These are phyloP conservation scores for Gastrolobium bilobum DNA, from an alignment of 306 rosid species.

Conservation along the genomic window DNA sequence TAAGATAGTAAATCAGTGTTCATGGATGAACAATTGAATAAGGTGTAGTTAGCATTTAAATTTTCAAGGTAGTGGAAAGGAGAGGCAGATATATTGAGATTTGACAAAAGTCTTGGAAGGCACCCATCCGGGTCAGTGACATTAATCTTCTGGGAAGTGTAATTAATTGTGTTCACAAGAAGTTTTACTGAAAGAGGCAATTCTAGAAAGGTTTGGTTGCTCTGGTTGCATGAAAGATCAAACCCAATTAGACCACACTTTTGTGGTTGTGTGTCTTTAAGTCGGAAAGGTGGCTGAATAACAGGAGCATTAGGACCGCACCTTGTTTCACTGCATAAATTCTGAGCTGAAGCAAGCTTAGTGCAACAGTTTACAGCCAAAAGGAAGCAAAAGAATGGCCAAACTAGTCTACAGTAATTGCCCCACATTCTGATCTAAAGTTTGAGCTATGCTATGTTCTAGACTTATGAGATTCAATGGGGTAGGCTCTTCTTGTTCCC, in stretches of 20 bases:
- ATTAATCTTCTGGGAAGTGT: constrained; percentile 12
- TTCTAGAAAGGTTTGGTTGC: constrained; percentile 26
- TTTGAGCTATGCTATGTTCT: not conserved
- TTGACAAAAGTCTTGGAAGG: constrained; percentile 10
- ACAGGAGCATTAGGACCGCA: not conserved
- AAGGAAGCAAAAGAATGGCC: constrained; percentile 8
- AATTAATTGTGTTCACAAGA: constrained; percentile 22
- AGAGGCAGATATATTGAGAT: constrained; percentile 6
- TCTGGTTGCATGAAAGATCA: constrained; percentile 20
- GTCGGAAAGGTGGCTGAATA: constrained; percentile 26
- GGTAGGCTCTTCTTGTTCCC: not conserved
- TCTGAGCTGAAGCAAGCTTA: constrained; percentile 1
- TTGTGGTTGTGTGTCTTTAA: not conserved
- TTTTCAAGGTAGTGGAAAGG: constrained; percentile 13
- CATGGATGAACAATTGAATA: constrained; percentile 44
- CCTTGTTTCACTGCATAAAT: not conserved
- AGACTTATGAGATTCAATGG: constrained; percentile 12
- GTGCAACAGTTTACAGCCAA: not conserved
- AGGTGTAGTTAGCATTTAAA: constrained; percentile 14
- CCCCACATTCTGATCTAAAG: not conserved
- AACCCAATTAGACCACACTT: constrained; percentile 4
- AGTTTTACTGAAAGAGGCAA: constrained; percentile 11
- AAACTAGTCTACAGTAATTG: not conserved
- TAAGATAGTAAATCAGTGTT: constrained; percentile 36
- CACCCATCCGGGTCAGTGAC: constrained; percentile 27